phyloP scores from a whole-genome alignment of 805 yeast species.

The Jamesozyma rosinii region DNA sequence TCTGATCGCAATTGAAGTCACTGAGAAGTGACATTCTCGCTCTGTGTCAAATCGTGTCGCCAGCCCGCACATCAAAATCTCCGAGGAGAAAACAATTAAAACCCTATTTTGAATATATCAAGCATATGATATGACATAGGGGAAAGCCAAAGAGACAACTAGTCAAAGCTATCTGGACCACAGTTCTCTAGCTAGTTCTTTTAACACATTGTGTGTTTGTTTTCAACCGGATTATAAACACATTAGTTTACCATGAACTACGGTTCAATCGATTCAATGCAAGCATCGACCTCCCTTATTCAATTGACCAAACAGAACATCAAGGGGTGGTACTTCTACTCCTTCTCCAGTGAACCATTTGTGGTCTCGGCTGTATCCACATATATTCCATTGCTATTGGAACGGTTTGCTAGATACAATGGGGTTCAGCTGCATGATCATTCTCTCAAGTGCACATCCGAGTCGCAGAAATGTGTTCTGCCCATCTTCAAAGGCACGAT shows the following conservation, averaged over 20 bases:
- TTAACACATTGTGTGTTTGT: no score
- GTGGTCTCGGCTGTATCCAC: slow-evolving; percentile 73
- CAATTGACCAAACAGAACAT: slow-evolving; percentile 33
- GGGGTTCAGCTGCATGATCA: slow-evolving; percentile 59
- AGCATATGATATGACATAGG: no score
- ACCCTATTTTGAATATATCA: no score
- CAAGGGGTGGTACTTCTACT: slow-evolving; percentile 59
- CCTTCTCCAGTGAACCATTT: slow-evolving; percentile 75
- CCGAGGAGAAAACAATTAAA: no score
- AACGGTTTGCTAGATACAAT: slow-evolving; percentile 62
- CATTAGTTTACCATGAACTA: slow-evolving; percentile 3
- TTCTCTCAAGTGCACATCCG: slow-evolving; percentile 40
- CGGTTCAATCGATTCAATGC: slow-evolving; percentile 1
- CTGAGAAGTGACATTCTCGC: no score
- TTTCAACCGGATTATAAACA: no score
- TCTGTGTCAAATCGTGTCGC: no score
- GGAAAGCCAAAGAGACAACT: no score
- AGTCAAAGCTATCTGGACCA: no score
- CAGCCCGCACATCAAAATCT: no score
- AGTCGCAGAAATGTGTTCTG: slow-evolving; percentile 37
- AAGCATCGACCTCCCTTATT: neutral
- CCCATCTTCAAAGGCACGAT: slow-evolving; percentile 34
- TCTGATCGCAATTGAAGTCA: no score
- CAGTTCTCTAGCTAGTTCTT: neutral
- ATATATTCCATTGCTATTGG: slow-evolving; percentile 62